These are phyloP conservation scores for Lachnellula subtilissima DNA, from an alignment of 2,329 filamentous ascomycete species.

Conservation along the genomic window DNA sequence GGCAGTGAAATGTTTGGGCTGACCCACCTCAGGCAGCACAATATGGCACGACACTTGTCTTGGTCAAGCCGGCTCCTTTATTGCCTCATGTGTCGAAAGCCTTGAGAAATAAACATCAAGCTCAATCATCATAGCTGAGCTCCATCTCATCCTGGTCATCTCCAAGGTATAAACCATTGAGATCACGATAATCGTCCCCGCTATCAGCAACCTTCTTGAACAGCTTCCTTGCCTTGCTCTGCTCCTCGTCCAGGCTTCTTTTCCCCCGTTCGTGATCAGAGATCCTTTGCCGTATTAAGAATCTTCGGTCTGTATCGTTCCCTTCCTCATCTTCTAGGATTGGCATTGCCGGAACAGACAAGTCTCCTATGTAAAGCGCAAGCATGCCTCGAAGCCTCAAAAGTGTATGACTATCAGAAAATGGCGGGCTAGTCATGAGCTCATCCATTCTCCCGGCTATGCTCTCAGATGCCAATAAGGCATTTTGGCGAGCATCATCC, in stretches of 20 bases:
- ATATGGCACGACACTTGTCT: neutral
- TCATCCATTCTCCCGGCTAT: conserved; percentile 68
- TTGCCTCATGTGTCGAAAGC: neutral
- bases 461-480: conserved; percentile 46
- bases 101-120: neutral
- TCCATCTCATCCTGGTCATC: conserved; percentile 5
- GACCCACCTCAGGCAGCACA: neutral
- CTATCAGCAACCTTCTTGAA: conserved; percentile 35
- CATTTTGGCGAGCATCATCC: conserved; percentile 26
- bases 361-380: conserved; percentile 68
- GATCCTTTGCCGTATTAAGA: conserved; percentile 18
- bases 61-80: neutral
- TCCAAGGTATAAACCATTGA: conserved; percentile 11
- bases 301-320: conserved; percentile 16
- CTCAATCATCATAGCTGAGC: neutral
- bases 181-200: conserved; percentile 19
- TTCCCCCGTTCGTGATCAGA: conserved; percentile 22
- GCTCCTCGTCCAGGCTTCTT: conserved; percentile 28
- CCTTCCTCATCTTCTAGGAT: conserved; percentile 14
- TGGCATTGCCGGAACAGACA: conserved; percentile 42
- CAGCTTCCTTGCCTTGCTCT: conserved; percentile 33
- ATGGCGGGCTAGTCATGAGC: conserved; percentile 65
- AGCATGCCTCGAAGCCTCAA: conserved; percentile 69
- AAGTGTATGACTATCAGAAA: conserved; percentile 60
- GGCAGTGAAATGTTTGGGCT: neutral